These are phyloP conservation scores for Quercus glauca DNA, from an alignment of 306 rosid species.

Conservation along the genomic window DNA sequence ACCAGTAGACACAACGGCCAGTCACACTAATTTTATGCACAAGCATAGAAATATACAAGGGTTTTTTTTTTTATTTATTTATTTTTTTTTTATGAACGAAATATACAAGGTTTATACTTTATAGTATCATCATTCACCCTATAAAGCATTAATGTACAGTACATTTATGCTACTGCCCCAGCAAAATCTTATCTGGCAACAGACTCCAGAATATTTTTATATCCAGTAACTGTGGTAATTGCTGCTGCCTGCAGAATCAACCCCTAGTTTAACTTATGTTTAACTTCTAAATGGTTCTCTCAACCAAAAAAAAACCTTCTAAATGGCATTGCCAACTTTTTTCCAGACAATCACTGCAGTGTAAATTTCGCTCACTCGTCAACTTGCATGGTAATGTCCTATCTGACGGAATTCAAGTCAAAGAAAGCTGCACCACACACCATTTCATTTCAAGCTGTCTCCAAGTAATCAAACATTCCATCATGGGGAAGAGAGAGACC, in stretches of 20 bases:
- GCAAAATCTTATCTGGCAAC: too few species aligned
- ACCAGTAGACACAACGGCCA: not conserved
- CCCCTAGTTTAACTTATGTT: not conserved
- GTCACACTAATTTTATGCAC: too few species aligned
- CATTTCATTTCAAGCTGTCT: not conserved
- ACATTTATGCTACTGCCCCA: too few species aligned
- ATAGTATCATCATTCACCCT: too few species aligned
- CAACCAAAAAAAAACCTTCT: too few species aligned
- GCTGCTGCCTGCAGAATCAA: not conserved
- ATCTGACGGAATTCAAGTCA: not conserved
- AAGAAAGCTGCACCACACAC: not conserved
- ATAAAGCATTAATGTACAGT: too few species aligned
- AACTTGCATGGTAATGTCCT: not conserved
- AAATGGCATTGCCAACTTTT: not conserved
- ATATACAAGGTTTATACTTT: too few species aligned
- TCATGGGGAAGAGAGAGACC: not conserved
- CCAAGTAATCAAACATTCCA: not conserved
- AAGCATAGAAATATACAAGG: too few species aligned
- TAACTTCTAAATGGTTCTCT: not conserved
- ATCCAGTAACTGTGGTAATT: too few species aligned
- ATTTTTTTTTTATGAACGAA: too few species aligned
- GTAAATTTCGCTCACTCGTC: not conserved
- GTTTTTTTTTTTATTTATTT: too few species aligned
- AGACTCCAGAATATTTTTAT: too few species aligned
- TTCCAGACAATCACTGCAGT: not conserved